phyloP scores from a whole-genome alignment of 129 eudicot species.

The Arctium lappa region DNA sequence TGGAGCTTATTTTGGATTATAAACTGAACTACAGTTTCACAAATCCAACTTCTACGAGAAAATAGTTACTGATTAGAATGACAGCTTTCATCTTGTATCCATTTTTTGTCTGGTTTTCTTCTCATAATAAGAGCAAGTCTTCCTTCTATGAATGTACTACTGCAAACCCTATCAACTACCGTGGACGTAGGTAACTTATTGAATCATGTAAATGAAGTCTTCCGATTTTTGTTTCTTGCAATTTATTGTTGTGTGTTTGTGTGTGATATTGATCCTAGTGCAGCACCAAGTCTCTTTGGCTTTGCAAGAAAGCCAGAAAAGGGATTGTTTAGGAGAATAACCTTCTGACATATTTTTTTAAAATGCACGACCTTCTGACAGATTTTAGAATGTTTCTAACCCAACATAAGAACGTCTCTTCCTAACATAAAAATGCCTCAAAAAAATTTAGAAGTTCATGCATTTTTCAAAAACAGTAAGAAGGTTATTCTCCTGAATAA shows the following conservation, averaged over 20 bases:
- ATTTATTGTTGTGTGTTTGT: not conserved
- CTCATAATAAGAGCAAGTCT: not conserved
- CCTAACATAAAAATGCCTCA: not conserved
- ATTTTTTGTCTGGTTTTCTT: not conserved
- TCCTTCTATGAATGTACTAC: not conserved
- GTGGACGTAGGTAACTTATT: not conserved
- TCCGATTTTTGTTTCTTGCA: not conserved
- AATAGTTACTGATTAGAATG: not conserved
- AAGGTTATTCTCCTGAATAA: not conserved
- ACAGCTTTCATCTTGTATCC: not conserved
- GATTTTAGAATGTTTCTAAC: not conserved
- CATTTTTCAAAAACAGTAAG: not conserved
- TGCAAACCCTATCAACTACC: not conserved
- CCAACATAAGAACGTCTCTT: not conserved
- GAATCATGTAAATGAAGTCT: not conserved
- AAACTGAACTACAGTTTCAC: too few species aligned
- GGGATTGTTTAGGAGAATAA: not conserved
- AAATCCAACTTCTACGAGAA: not conserved
- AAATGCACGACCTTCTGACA: not conserved
- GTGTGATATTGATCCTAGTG: not conserved
- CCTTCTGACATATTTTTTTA: not conserved
- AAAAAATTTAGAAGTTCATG: not conserved
- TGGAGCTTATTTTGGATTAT: too few species aligned
- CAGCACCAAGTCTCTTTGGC: not conserved
- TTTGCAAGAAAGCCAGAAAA: not conserved